These are phyloP conservation scores for Paecilomyces fulvus DNA, from an alignment of 2,329 filamentous ascomycete genomes.

Conservation along the genomic window DNA sequence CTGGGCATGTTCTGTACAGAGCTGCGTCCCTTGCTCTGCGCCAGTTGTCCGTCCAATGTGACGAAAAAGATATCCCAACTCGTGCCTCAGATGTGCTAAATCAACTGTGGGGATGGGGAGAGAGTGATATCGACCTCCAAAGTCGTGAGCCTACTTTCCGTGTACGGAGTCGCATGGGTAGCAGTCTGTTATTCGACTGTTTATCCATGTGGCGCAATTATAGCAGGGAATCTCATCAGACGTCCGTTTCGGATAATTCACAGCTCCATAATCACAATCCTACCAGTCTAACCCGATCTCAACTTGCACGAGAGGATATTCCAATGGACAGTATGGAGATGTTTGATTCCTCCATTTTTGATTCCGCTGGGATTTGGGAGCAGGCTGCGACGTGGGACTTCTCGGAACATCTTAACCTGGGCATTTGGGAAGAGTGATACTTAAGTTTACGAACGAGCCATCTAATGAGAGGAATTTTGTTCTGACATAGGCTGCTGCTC, in stretches of 20 bases:
- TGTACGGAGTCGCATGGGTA: not conserved
- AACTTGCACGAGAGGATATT: not conserved
- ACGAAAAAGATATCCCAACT: not conserved
- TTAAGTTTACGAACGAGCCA: not conserved
- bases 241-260: not conserved
- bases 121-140: not conserved
- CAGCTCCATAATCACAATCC: not conserved
- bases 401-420: not conserved
- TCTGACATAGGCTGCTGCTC: not conserved
- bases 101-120: not conserved
- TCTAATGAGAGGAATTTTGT: not conserved
- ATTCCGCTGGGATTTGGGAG: not conserved
- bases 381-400: not conserved
- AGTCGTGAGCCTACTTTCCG: not conserved
- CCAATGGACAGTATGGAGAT: not conserved
- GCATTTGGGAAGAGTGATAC: not conserved
- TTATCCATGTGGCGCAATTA: not conserved
- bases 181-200: not conserved
- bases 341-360: not conserved
- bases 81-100: slow-evolving; percentile 1
- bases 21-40: not conserved
- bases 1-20: slow-evolving; percentile 1
- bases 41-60: not conserved
- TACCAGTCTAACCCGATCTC: not conserved
- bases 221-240: not conserved